Conservation (phyloP, 306 rosid genomes). For the Rosa persica region DNA sequence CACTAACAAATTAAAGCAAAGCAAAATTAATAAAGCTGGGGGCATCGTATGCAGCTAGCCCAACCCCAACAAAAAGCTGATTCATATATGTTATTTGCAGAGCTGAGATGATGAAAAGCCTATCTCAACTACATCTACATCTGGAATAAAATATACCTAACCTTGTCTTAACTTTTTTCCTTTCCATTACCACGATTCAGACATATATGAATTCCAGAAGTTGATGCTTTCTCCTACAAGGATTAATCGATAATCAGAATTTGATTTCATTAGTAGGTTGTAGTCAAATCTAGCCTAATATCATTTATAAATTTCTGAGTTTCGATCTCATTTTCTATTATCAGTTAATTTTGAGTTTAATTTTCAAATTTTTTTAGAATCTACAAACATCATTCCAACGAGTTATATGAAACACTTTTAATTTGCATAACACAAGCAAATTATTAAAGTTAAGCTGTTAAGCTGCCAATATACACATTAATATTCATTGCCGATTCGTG, state of each 20-base stretch:
- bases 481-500: too few relatives aligned
- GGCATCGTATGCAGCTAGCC: constrained; percentile 40
- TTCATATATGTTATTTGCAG: constrained; percentile 26
- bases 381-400: neutral
- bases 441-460: too few relatives aligned
- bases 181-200: constrained; percentile 5
- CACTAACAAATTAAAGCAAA: constrained; percentile 41
- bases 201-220: neutral
- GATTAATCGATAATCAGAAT: neutral
- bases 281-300: neutral
- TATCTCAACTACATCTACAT: constrained; percentile 25
- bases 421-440: neutral
- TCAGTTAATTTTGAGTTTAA: neutral
- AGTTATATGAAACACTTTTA: neutral
- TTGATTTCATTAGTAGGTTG: neutral
- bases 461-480: too few relatives aligned
- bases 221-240: neutral
- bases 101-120: constrained; percentile 37
- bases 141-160: constrained; percentile 15
- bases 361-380: neutral
- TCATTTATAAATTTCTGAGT: too few relatives aligned
- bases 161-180: neutral
- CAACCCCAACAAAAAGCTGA: constrained; percentile 45
- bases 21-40: constrained; percentile 16
- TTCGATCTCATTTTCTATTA: neutral